phyloP scores from a whole-genome alignment of 225 moss, liverwort and hornwort species.

The Anthoceros angustus region DNA sequence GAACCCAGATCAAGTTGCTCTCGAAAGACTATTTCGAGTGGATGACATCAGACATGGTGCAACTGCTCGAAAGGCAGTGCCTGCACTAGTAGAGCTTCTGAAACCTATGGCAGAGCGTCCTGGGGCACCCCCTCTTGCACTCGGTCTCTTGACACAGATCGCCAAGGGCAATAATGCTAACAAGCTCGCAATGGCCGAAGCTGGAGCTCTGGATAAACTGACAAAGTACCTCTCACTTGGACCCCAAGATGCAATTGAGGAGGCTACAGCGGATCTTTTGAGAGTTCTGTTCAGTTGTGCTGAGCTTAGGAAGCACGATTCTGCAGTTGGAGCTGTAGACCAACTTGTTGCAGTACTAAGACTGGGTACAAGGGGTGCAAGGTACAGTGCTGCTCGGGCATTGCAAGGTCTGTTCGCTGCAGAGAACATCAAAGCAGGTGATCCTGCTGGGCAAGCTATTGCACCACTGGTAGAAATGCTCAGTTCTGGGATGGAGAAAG shows the following conservation, averaged over 20 bases:
- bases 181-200: conserved; percentile 96
- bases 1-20: conserved; percentile 83
- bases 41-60: conserved; percentile 93
- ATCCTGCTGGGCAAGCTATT: conserved; percentile 93
- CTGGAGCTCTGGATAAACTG: conserved; percentile 81
- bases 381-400: conserved; percentile 80
- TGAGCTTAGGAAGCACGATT: conserved; percentile 74
- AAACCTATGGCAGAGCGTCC: conserved; percentile 93
- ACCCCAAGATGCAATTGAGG: conserved; percentile 91
- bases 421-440: conserved; percentile 68
- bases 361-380: conserved; percentile 79
- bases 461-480: conserved; percentile 91
- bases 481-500: conserved; percentile 79
- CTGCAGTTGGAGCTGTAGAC: conserved; percentile 78
- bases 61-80: conserved; percentile 92
- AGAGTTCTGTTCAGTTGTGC: conserved; percentile 72
- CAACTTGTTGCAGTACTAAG: conserved; percentile 86
- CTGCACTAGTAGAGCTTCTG: conserved; percentile 78
- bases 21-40: conserved; percentile 85
- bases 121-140: conserved; percentile 81
- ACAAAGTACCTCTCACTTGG: conserved; percentile 94
- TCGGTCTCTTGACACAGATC: conserved; percentile 76
- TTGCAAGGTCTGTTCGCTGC: conserved; percentile 72
- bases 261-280: conserved; percentile 80
- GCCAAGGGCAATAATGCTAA: conserved; percentile 85